Percentiles rank a stretch among this genome's conserved stretches.
These are phyloP conservation scores for Talaromyces atroroseus DNA, from an alignment of 2,329 filamentous ascomycete species.

Conservation along the genomic window DNA sequence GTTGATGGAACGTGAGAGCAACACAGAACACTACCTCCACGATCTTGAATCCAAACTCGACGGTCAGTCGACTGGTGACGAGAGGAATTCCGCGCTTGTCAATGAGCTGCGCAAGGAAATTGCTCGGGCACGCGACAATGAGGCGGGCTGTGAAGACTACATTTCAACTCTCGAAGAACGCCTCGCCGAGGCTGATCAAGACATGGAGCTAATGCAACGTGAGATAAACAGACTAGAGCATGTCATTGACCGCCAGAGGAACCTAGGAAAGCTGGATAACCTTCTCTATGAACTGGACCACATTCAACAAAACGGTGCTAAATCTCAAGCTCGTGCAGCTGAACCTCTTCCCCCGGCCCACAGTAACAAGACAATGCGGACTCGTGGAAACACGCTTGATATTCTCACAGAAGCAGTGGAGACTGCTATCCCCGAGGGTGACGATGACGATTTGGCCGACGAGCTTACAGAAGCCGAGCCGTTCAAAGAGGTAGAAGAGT, in stretches of 20 bases:
- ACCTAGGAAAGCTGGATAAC: constrained; percentile 88
- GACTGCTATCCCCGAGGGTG: constrained; percentile 42
- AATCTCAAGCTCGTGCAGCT: constrained; percentile 26
- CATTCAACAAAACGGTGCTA: constrained; percentile 57
- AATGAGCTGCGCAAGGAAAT: constrained; percentile 88
- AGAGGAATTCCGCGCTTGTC: constrained; percentile 83
- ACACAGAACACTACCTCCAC: constrained; percentile 86
- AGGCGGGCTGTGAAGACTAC: constrained; percentile 87
- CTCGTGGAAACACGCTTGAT: constrained; percentile 34
- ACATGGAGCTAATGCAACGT: constrained; percentile 92
- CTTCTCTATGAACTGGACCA: constrained; percentile 81
- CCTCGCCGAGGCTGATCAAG: constrained; percentile 90
- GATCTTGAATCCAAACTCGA: constrained; percentile 88
- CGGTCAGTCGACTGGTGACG: constrained; percentile 83
- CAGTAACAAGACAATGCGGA: constrained; percentile 22
- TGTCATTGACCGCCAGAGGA: constrained; percentile 90
- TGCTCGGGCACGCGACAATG: constrained; percentile 78
- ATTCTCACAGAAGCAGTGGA: constrained; percentile 41
- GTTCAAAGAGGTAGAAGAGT: constrained; percentile 19
- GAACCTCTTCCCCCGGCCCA: constrained; percentile 14
- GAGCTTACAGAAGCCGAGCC: constrained; percentile 23
- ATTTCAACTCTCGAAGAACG: constrained; percentile 95
- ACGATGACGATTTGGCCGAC: constrained; percentile 36
- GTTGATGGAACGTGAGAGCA: constrained; percentile 81
- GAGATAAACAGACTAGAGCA: constrained; percentile 92